These are phyloP conservation scores for Musa itinerans DNA, from an alignment of 176 grass and related monocot genomes.

Conservation along the genomic window DNA sequence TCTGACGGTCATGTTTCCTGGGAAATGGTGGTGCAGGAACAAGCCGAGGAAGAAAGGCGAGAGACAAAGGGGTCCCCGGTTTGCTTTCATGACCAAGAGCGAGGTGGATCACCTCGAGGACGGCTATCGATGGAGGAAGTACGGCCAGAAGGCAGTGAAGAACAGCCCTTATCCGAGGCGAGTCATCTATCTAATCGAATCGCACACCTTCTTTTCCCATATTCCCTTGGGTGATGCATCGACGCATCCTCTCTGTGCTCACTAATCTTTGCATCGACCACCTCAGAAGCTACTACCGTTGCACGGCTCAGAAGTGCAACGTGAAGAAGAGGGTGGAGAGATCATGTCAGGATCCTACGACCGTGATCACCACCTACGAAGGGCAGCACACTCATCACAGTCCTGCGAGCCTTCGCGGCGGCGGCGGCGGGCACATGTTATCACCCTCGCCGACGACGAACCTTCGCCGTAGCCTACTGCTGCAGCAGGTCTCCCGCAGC, in stretches of 20 bases:
- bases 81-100: conserved; percentile 99
- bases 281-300: conserved; percentile 94
- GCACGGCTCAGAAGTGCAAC: conserved; percentile 90
- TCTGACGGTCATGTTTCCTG: not conserved
- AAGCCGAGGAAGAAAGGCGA: conserved; percentile 48
- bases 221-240: not conserved
- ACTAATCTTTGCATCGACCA: not conserved
- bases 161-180: conserved; percentile 95
- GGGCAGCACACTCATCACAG: conserved; percentile 85
- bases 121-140: conserved; percentile 98
- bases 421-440: conserved; percentile 21
- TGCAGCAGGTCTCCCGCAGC: not conserved
- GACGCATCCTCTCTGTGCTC: not conserved
- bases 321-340: conserved; percentile 99
- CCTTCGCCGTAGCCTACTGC: not conserved
- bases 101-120: conserved; percentile 98
- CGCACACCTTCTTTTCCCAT: not conserved
- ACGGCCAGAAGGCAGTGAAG: conserved; percentile 99
- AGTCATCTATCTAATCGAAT: not conserved
- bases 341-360: conserved; percentile 60
- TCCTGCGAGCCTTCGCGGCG: conserved; percentile 37
- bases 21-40: conserved; percentile 15
- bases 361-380: conserved; percentile 98
- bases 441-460: conserved; percentile 16
- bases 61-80: conserved; percentile 66